Base-by-base conservation (phyloP, 371 early-diverging fungal genomes). In the Mucor racemosus region DNA sequence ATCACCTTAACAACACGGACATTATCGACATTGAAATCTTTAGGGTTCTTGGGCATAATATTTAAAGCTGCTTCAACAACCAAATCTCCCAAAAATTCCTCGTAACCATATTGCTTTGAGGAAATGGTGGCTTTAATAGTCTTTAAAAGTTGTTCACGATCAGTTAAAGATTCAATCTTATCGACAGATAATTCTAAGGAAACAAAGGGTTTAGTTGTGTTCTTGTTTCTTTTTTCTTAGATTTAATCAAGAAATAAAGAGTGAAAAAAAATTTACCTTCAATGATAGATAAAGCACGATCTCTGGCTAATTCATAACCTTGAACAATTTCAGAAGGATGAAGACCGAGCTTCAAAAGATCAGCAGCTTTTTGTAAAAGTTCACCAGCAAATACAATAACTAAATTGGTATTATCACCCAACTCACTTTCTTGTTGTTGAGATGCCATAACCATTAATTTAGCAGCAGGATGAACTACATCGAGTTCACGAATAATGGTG, bases 381-480 rank as follows among this genome's bases (percentile, higher is more conserved):
- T 96, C 97, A 61, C 97, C 95, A 57, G 95, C 95, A 70, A 98
- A 87, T n/a, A 97, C 91, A 67, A 96, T 84, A 60, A 98, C 96
- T 73, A 96, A 88, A 84, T 98, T 98, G 65, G 99, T 97, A 11
- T 88, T 93, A 77, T 98, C 99, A 19, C 99, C 99, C 65, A 95
- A 90, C 88, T 99, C 99, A 15, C 90, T 86, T 76, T 99, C 99
- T 81, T 99, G 99, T 76, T 98, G 96, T 79, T 99, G 99, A 67
- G 94, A 93, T 39, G 99, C 96, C 91, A 94, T 91, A 14, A 98
- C 98, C 40, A 99, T 76, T 38, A 99, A 80, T 82, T 95, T 95
- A 39, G 98, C 99, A 21, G 99, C 99, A 35, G 99, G 99, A 84
- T 99, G 99, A 26, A 95, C 92, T 54, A 99, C 97, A 68, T 99